Evolutionary conservation across 2,329 filamentous ascomycete genomes (phyloP), one percentile per base, ranked within the genome.

Genomic region (Ilyonectria mors-panacis): DNA sequence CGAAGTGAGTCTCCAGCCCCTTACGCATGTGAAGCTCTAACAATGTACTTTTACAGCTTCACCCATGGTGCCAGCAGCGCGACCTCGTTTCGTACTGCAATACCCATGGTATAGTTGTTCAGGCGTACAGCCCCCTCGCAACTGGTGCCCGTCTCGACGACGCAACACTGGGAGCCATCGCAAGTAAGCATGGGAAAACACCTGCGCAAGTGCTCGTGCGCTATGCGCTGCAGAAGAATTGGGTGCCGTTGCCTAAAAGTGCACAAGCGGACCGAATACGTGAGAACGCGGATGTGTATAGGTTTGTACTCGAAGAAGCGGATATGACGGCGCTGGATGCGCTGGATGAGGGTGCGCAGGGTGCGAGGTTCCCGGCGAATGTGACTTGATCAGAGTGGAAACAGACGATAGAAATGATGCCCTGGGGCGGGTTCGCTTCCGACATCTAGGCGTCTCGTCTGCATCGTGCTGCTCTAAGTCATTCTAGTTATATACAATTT

Each of bases 181-280:
- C 89, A 2, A 78, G 86, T 72, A 90, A 89, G 75, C 86, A 92
- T 76, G 80, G 79, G 44, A 91, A 88, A 76, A 85, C 86, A 9
- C 85, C 89, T 1, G 87, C 88, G 30, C 92, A 94, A 79, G 81
- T 94, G 6, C 80, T 94, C 69, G 83, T 94, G 19, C 85, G 92
- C 66, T 94, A 91, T 77, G 87, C 87, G 67, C 78, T 94, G 75
- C 91, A 94, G 76, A 93, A 93, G 81, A 86, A 84, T 10, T 92
- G 89, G 88, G 85, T 91, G 17, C 90, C 91, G 19, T 78, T 93
- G 63, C 90, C 91, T 21, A 93, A 93, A 83, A 92, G 89, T 66
- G 88, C 88, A 59, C 86, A 83, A 2, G 82, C 85, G 0, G 85
- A 85, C 10, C 84, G 89, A 12, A 93, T 93, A 70, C 82, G 79